phyloP scores from a whole-genome alignment of 805 yeast genomes.

The Candida ortonii region DNA sequence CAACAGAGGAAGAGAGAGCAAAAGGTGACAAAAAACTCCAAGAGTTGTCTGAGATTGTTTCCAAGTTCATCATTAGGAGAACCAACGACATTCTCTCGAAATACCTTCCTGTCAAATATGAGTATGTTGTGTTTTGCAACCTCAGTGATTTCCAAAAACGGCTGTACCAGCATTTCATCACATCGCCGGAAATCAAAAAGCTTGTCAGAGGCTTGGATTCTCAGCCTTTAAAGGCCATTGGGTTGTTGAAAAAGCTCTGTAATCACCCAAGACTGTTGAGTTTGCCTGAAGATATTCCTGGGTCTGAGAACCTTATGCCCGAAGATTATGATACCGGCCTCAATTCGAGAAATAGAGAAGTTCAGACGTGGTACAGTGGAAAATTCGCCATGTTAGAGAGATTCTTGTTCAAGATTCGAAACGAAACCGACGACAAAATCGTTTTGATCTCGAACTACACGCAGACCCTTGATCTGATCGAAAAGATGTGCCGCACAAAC shows the following conservation, averaged over 20 bases:
- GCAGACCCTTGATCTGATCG: slow-evolving; percentile 88
- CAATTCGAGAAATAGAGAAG: slow-evolving; percentile 60
- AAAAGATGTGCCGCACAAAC: slow-evolving; percentile 72
- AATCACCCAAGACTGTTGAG: slow-evolving; percentile 87
- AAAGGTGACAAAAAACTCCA: slow-evolving; percentile 66
- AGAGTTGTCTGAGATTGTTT: slow-evolving; percentile 73
- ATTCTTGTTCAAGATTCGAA: slow-evolving; percentile 70
- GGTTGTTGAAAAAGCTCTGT: slow-evolving; percentile 82
- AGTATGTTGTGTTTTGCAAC: slow-evolving; percentile 91
- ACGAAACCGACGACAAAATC: slow-evolving; percentile 89
- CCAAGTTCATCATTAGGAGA: slow-evolving; percentile 87
- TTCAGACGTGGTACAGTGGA: slow-evolving; percentile 82
- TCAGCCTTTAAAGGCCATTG: slow-evolving; percentile 88
- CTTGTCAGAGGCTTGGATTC: slow-evolving; percentile 66
- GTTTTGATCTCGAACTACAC: slow-evolving; percentile 94
- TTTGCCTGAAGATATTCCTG: slow-evolving; percentile 75
- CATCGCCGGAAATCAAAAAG: slow-evolving; percentile 72
- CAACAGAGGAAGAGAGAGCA: slow-evolving; percentile 72
- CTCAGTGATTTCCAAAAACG: slow-evolving; percentile 72
- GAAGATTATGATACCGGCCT: slow-evolving; percentile 61
- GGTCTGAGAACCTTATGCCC: slow-evolving; percentile 64
- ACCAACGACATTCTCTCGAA: slow-evolving; percentile 93
- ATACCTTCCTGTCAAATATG: slow-evolving; percentile 92
- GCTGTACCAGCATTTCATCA: slow-evolving; percentile 70
- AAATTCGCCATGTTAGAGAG: slow-evolving; percentile 83